Percentiles rank a stretch among this genome's conserved stretches.
These are phyloP conservation scores for Magnusiomyces tetraspermus DNA, from an alignment of 1,139 yeast species.

Conservation along the genomic window DNA sequence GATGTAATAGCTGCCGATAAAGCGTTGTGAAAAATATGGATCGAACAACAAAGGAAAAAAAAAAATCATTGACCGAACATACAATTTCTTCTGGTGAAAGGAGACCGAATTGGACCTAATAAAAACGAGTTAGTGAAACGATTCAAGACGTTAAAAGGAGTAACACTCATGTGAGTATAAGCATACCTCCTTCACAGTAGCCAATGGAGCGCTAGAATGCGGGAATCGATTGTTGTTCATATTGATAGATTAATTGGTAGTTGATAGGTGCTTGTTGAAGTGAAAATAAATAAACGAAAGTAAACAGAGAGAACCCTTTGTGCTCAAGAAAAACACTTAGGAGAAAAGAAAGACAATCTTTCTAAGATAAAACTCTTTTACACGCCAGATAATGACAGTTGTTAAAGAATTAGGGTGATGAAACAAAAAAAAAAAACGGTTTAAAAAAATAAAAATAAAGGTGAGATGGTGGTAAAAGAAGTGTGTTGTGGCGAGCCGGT, in stretches of 20 bases:
- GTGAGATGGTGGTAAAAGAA: neutral
- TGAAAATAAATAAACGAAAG: neutral
- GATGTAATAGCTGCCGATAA: too few relatives aligned
- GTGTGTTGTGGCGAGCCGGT: too few relatives aligned
- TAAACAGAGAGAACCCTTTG: constrained; percentile 3
- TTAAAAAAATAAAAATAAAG: too few relatives aligned
- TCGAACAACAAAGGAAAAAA: neutral
- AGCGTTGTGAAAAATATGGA: too few relatives aligned
- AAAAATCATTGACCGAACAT: constrained; percentile 27
- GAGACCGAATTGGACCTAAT: constrained; percentile 85
- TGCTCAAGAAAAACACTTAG: constrained; percentile 1
- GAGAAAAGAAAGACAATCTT: neutral
- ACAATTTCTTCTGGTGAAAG: constrained; percentile 93
- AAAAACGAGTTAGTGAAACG: constrained; percentile 1
- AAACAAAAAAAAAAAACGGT: too few relatives aligned
- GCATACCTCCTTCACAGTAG: constrained; percentile 83
- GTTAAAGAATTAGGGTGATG: too few relatives aligned
- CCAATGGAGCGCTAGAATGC: constrained; percentile 94
- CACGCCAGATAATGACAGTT: neutral
- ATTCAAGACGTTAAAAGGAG: neutral
- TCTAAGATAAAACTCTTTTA: neutral
- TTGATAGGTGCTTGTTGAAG: neutral
- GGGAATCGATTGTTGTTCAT: constrained; percentile 54
- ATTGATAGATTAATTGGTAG: constrained; percentile 7
- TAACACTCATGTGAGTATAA: neutral